Base-by-base conservation (phyloP, 805 yeast species). In the Ogataea zsoltii region DNA sequence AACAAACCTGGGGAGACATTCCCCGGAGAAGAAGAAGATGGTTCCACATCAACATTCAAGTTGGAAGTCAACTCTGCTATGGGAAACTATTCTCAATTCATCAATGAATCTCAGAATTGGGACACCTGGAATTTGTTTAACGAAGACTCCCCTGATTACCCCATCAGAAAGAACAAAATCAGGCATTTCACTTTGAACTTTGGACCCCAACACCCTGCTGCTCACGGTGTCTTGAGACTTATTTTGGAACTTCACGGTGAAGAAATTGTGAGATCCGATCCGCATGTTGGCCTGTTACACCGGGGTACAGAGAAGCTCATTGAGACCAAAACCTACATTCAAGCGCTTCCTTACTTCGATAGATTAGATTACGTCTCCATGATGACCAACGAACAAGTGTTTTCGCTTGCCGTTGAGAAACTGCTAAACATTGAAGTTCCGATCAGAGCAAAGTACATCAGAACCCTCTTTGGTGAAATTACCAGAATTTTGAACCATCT, bases 181-280 rank as follows among this genome's bases (percentile, higher is more conserved):
- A 82, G 96, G 67, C 95, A 87, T 64, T 88, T 88, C 73, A 88
- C 96, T 40, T 82, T 88, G 64, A 88, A 88, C 70, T 88, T 88
- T 64, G 96, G 96, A 30, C 96, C 96, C 39, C 96, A 88, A 71
- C 96, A 88, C 72, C 96, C 96, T 18, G 96, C 96, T 51, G 96
- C 96, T 23, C 96, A 88, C 72, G 96, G 96, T 56, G 96, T 88
- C 68, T 74, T 88, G 72, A 79, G 96, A 65, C 75, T 88, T 67
- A 88, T 88, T 67, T 72, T 88, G 61, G 96, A 88, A 70, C 77
- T 88, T 50, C 86, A 85, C 61, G 96, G 96, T 56, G 96, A 88
- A 69, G 96, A 88, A 67, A 84, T 88, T 57, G 79, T 88, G 39
- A 78, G 96, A 57, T 75, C 91, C 4, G 96, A 88, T 64, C 96